Evolutionary conservation across 805 yeast genomes (phyloP).

Genomic region (Candida patagonica): DNA sequence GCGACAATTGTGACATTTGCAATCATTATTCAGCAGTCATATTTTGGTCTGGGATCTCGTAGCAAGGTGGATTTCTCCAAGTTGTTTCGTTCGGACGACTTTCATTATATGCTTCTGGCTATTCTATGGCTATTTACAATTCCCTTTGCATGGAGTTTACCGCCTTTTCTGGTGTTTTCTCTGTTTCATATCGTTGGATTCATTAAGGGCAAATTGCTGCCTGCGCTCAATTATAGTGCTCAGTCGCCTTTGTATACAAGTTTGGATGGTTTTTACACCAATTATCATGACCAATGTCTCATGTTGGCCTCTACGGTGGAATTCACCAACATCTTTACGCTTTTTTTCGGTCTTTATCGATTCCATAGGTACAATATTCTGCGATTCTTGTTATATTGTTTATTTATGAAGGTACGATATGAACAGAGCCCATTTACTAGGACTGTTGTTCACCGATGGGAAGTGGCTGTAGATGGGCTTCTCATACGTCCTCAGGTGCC

Average conservation of each 20-base stretch:
- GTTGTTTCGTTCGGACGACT: slow-evolving; percentile 52
- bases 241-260: slow-evolving; percentile 21
- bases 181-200: slow-evolving; percentile 75
- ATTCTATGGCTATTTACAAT: slow-evolving; percentile 51
- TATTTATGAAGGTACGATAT: slow-evolving; percentile 68
- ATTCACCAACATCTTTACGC: slow-evolving; percentile 33
- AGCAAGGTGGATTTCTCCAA: slow-evolving; percentile 9
- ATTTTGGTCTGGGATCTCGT: slow-evolving; percentile 10
- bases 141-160: slow-evolving; percentile 48
- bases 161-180: slow-evolving; percentile 72
- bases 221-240: slow-evolving; percentile 39
- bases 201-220: slow-evolving; percentile 54
- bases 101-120: slow-evolving; percentile 58
- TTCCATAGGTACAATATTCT: slow-evolving; percentile 57
- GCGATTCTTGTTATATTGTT: slow-evolving; percentile 36
- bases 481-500: slow-evolving; percentile 48
- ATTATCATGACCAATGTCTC: slow-evolving; percentile 52
- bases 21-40: slow-evolving; percentile 59
- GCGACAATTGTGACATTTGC: slow-evolving; percentile 69
- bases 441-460: slow-evolving; percentile 56
- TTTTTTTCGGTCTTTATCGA: slow-evolving; percentile 17
- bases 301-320: slow-evolving; percentile 52
- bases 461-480: slow-evolving; percentile 54
- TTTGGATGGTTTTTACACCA: slow-evolving; percentile 39
- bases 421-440: slow-evolving; percentile 70